Evolutionary conservation across 2,329 filamentous ascomycete species (phyloP), one percentile per base, ranked within the genome.

Genomic region (Aureobasidium namibiae): DNA sequence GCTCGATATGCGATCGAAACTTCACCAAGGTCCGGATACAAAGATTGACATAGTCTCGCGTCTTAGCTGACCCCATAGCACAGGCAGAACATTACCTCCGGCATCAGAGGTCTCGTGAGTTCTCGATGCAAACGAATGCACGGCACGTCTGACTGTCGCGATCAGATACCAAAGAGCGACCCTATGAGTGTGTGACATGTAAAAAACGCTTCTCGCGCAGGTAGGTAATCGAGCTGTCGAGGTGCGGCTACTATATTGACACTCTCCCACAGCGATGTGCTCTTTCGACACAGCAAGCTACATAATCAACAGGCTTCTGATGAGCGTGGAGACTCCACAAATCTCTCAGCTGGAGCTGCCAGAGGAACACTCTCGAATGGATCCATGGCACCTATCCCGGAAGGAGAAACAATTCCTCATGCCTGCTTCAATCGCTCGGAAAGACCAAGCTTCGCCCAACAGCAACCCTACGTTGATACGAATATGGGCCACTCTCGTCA

Each of bases 191-290:
- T 64, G 75, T 72, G 61, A 75, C 78, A 54, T 82, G 79, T 66
- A 76, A 79, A 62, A 81, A 81, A 65, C 74, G 78, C 60, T 82
- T 81, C 65, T 80, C 78, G 21, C 71, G 79, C 69, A 81, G 79
- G 79, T 80, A 65, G 65, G 64, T 48, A 6, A 56, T 64, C 56
- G 14, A 45, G 18, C 14, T 4, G 29, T 8, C 4, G 16, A 56
- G 39, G 4, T 6, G 18, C 16, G 13, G 34, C 9, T 34, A 11
- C 39, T 13, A 5, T 29, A 9, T 36, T 56, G 13, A 44, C 65
- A 70, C 61, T 67, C 59, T 49, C 44, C 18, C 52, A 56, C 63
- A 78, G 76, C 68, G 76, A 78, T 69, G 76, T 80, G 46, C 64
- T 80, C 46, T 79, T 77, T 60, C 75, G 78, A 39, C 78, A 80